Base-by-base conservation (phyloP, 495 filamentous ascomycete species). In the Penicillium samsonianum region DNA sequence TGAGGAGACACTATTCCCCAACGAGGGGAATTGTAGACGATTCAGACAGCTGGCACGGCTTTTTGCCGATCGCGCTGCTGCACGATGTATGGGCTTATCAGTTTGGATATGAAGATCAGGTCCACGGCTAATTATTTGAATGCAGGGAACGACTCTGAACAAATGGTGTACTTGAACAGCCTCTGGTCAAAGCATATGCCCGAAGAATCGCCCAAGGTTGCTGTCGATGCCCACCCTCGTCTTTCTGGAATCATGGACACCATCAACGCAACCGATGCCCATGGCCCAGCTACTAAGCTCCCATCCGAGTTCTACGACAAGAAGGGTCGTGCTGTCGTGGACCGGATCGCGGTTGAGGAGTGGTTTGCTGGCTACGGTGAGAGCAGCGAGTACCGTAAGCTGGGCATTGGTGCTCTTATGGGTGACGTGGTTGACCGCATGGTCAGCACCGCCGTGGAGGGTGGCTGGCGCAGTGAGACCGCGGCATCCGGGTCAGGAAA, bases 221-320 rank as follows among this genome's bases (percentile, higher is more conserved):
- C 86, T 26, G 91, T 98, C 2, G 91, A 97, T 73, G 84, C 84
- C 2, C 87, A 89, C 56, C 94, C 94, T 0, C 80, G 90, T 46
- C 78, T 98, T 10, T 90, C 85, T 6, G 95, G 94, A 28, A 89
- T 98, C 54, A 92, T 92, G 86, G 94, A 98, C 65, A 94, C 91
- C 10, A 82, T 97, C 59, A 98, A 97, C 69, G 81, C 90, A 22
- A 94, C 90, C 2, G 77, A 89, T 14, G 93, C 91, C 4, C 94
- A 98, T 73, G 93, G 91, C 0, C 82, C 87, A 0, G 79, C 80
- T 14, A 96, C 91, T 0, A 79, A 78, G 43, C 79, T 98, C 7
- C 94, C 94, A 0, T 71, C 74, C 14, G 90, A 92, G 49, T 98
- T 98, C 72, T 98, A 98, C 70, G 91, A 96, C 63, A 65, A 78